These are phyloP conservation scores for Sporothrix pseudoabietina DNA, from an alignment of 2,329 filamentous ascomycete genomes.

Conservation along the genomic window DNA sequence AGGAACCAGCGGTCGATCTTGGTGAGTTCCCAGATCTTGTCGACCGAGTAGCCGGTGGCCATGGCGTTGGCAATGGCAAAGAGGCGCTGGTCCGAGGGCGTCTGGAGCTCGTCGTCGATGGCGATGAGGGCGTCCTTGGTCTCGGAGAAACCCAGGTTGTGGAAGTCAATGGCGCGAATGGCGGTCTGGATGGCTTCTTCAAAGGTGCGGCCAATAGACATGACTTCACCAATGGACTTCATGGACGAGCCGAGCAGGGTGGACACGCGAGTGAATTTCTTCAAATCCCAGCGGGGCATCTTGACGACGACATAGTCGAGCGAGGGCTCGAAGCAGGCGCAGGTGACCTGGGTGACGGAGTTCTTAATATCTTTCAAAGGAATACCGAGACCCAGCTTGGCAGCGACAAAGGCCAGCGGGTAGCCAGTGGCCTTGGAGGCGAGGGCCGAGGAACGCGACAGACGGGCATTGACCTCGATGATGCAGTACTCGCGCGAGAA, in stretches of 20 bases:
- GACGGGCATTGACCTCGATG: constrained; percentile 96
- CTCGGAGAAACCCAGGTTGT: constrained; percentile 93
- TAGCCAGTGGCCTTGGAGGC: constrained; percentile 98
- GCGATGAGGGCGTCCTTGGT: constrained; percentile 84
- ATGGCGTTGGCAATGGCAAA: constrained; percentile 99
- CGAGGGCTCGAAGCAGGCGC: constrained; percentile 97
- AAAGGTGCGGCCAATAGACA: constrained; percentile 95
- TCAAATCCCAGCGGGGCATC: constrained; percentile 97
- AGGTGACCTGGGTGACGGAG: constrained; percentile 91
- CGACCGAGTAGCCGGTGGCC: constrained; percentile 87
- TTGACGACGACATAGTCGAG: constrained; percentile 98
- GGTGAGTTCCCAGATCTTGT: constrained; percentile 98
- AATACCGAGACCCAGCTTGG: constrained; percentile 92
- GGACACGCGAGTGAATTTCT: constrained; percentile 97
- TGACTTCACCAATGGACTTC: constrained; percentile 99
- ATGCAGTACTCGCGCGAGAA: constrained; percentile 97
- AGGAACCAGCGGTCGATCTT: constrained; percentile 99
- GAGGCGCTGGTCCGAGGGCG: constrained; percentile 92
- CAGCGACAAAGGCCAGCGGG: constrained; percentile 92
- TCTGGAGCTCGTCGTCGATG: constrained; percentile 94
- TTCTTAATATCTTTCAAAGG: constrained; percentile 96
- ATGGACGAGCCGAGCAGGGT: constrained; percentile 96
- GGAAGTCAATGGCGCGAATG: constrained; percentile 90
- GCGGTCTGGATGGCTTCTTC: constrained; percentile 99
- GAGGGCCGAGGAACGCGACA: constrained; percentile 91